Conservation (phyloP, 192 early-diverging fungal genomes). For the Spizellomyces sp. region DNA sequence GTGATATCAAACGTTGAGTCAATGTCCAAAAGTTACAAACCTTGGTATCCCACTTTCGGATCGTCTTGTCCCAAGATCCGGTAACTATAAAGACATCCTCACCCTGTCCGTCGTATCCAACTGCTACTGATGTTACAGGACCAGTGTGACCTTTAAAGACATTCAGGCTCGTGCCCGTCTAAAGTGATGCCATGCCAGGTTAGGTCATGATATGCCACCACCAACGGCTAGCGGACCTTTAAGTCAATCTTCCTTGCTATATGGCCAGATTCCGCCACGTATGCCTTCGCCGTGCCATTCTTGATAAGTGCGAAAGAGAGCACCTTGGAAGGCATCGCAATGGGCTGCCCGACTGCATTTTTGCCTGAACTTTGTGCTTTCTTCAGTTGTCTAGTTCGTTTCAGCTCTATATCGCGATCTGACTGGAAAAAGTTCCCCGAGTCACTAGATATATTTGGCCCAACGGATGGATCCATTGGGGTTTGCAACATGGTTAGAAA, state of each 20-base stretch:
- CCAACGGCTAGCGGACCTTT: conserved; percentile 39
- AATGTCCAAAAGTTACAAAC: conserved; percentile 27
- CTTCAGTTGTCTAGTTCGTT: conserved; percentile 55
- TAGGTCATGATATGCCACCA: neutral
- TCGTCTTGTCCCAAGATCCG: conserved; percentile 94
- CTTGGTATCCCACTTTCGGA: conserved; percentile 81
- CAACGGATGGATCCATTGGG: conserved; percentile 9
- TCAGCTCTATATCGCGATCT: conserved; percentile 65
- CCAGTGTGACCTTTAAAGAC: conserved; percentile 55
- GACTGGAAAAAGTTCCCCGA: conserved; percentile 75
- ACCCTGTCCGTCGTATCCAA: conserved; percentile 28
- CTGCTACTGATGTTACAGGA: conserved; percentile 55
- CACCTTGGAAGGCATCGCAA: conserved; percentile 66
- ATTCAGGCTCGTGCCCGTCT: conserved; percentile 42
- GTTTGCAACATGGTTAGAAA: too few species aligned
- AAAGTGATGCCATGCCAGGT: neutral
- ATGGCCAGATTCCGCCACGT: conserved; percentile 74
- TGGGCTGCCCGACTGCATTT: conserved; percentile 61
- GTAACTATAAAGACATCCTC: conserved; percentile 71
- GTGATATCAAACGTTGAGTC: neutral
- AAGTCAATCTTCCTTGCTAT: conserved; percentile 69
- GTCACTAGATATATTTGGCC: conserved; percentile 58
- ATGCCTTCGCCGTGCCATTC: conserved; percentile 32
- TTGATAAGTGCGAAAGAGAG: conserved; percentile 48
- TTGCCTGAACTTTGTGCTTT: conserved; percentile 33